Percentiles rank a stretch among this genome's conserved stretches.
Conservation (phyloP, 768 basidiomycete genomes). For the Pleurotus platypus region DNA sequence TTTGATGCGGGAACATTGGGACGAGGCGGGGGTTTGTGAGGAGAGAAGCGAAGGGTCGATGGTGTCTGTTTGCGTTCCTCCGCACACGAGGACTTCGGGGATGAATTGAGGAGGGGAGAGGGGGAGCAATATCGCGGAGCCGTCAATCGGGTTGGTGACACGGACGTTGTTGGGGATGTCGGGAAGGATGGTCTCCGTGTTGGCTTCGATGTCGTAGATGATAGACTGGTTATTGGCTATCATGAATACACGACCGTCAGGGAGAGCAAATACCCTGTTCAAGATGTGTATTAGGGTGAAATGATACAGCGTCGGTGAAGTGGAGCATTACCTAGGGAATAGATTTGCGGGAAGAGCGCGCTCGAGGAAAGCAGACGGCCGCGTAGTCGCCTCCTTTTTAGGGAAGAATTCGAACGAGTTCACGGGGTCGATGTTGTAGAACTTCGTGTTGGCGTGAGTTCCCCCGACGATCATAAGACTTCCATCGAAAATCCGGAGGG, state of each 20-base stretch:
- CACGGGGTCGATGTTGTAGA: slow-evolving; percentile 13
- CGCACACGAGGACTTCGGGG: slow-evolving; percentile 27
- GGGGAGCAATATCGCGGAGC: slow-evolving; percentile 23
- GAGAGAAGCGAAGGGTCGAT: slow-evolving; percentile 14
- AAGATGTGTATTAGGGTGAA: not conserved
- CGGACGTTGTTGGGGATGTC: slow-evolving; percentile 32
- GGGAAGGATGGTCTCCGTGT: slow-evolving; percentile 30
- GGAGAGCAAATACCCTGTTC: slow-evolving; percentile 12
- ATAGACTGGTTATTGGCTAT: slow-evolving; percentile 16
- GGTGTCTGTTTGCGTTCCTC: slow-evolving; percentile 17
- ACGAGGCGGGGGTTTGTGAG: slow-evolving; percentile 21
- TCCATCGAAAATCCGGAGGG: slow-evolving; percentile 17
- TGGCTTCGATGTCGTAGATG: slow-evolving; percentile 25
- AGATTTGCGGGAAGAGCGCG: slow-evolving; percentile 15
- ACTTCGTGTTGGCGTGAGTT: slow-evolving; percentile 25
- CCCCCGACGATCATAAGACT: slow-evolving; percentile 26
- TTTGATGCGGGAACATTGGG: slow-evolving; percentile 29
- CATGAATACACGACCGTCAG: slow-evolving; percentile 24
- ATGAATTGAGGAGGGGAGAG: slow-evolving; percentile 23
- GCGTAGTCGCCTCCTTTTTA: slow-evolving; percentile 13
- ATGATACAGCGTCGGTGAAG: not conserved
- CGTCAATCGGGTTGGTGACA: slow-evolving; percentile 26
- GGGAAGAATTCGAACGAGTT: slow-evolving; percentile 20
- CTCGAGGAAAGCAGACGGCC: slow-evolving; percentile 15
- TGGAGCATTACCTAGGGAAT: slow-evolving; percentile 15